Evolutionary conservation across 2,329 filamentous ascomycete genomes (phyloP), one percentile per base, ranked within the genome.

Genomic region (Penicillium sp.): DNA sequence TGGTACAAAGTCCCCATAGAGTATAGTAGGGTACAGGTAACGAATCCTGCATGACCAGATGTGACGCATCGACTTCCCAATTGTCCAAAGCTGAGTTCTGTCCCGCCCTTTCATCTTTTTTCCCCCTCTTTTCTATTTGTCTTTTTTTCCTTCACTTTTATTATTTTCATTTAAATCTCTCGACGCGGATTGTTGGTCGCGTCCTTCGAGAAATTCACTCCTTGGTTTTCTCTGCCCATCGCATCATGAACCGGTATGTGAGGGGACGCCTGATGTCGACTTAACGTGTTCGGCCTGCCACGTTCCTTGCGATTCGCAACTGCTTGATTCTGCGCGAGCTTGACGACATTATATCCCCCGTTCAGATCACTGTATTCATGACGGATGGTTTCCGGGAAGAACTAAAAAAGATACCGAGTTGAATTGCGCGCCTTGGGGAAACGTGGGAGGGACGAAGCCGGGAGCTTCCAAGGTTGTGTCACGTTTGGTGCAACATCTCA

Each of bases 231-330:
- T 37, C 12, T 44, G 41, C 20, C 29, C 35, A 23, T 57, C 51
- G 20, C 52, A 56, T 51, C 52, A 56, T 62, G 58, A 52, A 52
- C n/a, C 56, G 54, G 48, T 29, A 59, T 59, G 52, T 45, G 15
- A 51, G 29, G 37, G 14, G 20, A 40, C 42, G 20, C 18, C 29
- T 46, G 25, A 40, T 40, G 37, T 53, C 46, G 54, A 49, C 42
- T 31, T 61, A 54, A 57, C 43, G 52, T 48, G 41, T 35, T 47
- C 49, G 43, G 41, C 47, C 40, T 35, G 14, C 51, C 44, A 40
- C 49, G 37, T 29, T 33, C 37, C 44, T 48, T 46, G 51, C 43
- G 29, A 51, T 52, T 50, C 14, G 44, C 23, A 15, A 20, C 9
- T 46, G 44, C 29, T 35, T 31, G 18, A 14, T 22, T 25, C 5